phyloP scores from a whole-genome alignment of 2,329 filamentous ascomycete species.

The Dactylellina parvicollis region DNA sequence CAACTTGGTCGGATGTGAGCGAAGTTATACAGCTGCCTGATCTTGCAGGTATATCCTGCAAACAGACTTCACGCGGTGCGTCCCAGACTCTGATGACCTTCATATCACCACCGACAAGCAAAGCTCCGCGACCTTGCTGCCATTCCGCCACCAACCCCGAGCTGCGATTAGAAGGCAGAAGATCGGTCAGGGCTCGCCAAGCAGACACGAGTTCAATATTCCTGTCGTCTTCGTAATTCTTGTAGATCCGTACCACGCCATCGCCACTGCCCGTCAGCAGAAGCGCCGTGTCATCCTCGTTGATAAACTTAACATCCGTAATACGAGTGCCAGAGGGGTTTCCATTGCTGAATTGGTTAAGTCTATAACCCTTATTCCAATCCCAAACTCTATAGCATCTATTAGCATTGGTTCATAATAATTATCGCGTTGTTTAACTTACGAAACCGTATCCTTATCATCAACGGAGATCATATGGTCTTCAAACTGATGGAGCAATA shows the following conservation, averaged over 20 bases:
- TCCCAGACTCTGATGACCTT: conserved; percentile 97
- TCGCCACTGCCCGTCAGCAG: conserved; percentile 95
- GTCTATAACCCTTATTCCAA: conserved; percentile 78
- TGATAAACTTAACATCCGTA: conserved; percentile 95
- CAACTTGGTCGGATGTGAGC: conserved; percentile 95
- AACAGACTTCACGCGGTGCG: conserved; percentile 89
- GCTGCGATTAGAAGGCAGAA: conserved; percentile 92
- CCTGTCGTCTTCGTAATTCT: conserved; percentile 82
- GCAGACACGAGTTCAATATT: conserved; percentile 85
- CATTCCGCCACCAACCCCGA: conserved; percentile 97
- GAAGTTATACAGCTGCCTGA: conserved; percentile 96
- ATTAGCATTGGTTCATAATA: conserved; percentile 5
- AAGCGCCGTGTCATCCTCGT: conserved; percentile 95
- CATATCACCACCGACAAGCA: conserved; percentile 95
- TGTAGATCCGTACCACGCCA: conserved; percentile 90
- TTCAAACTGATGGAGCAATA: conserved; percentile 98
- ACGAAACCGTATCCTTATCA: conserved; percentile 84
- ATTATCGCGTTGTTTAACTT: conserved; percentile 56
- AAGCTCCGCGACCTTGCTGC: conserved; percentile 95
- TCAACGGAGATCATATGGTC: conserved; percentile 94
- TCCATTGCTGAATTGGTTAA: conserved; percentile 90
- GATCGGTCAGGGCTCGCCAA: conserved; percentile 90
- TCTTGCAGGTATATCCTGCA: conserved; percentile 87
- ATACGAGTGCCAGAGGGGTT: conserved; percentile 92
- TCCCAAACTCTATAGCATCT: conserved; percentile 77